Base-by-base conservation (phyloP, 768 basidiomycete genomes). In the Calocybe indica region DNA sequence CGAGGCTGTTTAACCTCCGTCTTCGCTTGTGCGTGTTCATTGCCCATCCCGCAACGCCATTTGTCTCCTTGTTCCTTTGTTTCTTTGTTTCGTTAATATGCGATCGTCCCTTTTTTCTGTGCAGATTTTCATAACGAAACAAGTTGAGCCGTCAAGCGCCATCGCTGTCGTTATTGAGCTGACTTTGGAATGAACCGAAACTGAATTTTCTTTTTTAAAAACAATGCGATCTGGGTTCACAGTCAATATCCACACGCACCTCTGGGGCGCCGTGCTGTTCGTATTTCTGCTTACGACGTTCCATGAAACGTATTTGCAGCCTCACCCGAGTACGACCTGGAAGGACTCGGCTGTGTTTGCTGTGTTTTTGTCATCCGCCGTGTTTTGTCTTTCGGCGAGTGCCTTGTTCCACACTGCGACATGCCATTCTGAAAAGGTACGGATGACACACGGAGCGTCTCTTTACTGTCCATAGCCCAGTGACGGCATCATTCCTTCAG, bases 161-260 rank as follows among this genome's bases (percentile, higher is more conserved):
- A 28, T 32, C 42, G 13, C 39, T 44, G 35, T 13, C 45, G 29
- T 37, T 28, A 39, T 40, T 15, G 15, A 48, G 39, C 43, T 22
- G 22, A 22, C 22, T 22, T 22, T 22, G 22, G 4, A 22, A 22
- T n/a, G n/a, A n/a, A n/a, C n/a, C 22, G 22, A n/a, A 31, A 8
- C 35, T 29, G 28, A 43, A n/a, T 33, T 12, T 46, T 46, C 48
- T 28, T 54, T 43, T 43, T 33, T 56, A 50, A 43, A 50, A 51
- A 56, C 32, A 39, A 40, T 45, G 36, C 10, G 34, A 40, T 8
- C 44, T 43, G 31, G 45, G 46, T 32, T 41, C 39, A 52, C 50
- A 88, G 89, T 93, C 47, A 94, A 94, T 65, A 90, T 93, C 40
- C 86, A 91, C 64, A 85, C 76, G 50, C 92, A 93, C 60, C 69